Percentiles rank a stretch among this genome's conserved stretches.
Conservation (phyloP, 257 asterid species). For the Lycium barbarum region DNA sequence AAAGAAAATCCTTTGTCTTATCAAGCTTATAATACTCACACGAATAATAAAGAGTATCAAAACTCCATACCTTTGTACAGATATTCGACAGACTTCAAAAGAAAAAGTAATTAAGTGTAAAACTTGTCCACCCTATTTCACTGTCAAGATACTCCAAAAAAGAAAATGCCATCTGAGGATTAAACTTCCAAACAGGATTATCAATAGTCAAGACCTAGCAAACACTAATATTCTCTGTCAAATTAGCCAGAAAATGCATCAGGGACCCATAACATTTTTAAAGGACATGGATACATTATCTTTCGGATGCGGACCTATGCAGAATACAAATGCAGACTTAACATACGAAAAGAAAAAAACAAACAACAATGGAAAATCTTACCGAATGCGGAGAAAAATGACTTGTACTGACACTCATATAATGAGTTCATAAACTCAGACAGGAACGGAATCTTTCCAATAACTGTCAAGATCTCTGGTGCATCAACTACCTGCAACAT, state of each 20-base stretch:
- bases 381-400: conserved; percentile 88
- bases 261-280: background rate
- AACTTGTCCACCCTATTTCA: background rate
- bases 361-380: conserved; percentile 36
- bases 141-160: background rate
- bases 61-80: background rate
- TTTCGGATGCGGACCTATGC: background rate
- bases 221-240: background rate
- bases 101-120: background rate
- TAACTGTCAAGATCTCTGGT: conserved; percentile 88
- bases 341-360: background rate
- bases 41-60: background rate
- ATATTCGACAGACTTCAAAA: background rate
- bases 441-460: conserved; percentile 75
- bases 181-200: conserved; percentile 3
- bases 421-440: conserved; percentile 83
- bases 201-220: background rate
- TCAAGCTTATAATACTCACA: background rate
- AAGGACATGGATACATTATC: background rate
- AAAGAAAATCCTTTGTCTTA: background rate
- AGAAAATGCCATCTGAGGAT: background rate
- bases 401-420: conserved; percentile 81
- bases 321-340: background rate
- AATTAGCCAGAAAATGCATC: background rate
- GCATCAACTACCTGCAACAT: conserved; percentile 90